Evolutionary conservation across 257 asterid species (phyloP).

Genomic region (Phtheirospermum japonicum): DNA sequence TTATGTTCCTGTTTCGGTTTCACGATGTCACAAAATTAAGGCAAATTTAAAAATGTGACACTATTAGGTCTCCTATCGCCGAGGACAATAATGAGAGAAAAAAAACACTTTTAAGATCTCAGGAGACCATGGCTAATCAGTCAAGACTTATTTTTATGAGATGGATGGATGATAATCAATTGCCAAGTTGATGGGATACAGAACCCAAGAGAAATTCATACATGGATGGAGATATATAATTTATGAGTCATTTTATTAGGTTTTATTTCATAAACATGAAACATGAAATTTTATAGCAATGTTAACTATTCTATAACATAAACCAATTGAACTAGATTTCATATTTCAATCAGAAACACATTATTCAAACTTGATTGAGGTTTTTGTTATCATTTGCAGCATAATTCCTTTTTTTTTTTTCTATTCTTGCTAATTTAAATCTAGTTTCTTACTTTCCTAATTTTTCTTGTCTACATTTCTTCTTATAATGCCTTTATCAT

Average conservation of each 20-base stretch:
- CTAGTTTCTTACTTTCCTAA: background rate
- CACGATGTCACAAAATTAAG: too few relatives aligned
- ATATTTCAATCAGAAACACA: background rate
- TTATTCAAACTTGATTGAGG: background rate
- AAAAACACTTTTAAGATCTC: too few relatives aligned
- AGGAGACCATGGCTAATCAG: too few relatives aligned
- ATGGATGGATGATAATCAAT: too few relatives aligned
- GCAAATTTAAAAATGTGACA: background rate
- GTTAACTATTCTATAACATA: background rate
- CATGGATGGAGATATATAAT: background rate
- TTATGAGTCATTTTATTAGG: too few relatives aligned
- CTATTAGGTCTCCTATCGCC: background rate
- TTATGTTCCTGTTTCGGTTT: background rate
- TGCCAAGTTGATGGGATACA: too few relatives aligned
- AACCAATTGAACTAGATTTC: background rate
- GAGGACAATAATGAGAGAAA: too few relatives aligned
- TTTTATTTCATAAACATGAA: background rate
- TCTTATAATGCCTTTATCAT: background rate
- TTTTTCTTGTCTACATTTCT: background rate
- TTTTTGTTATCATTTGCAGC: background rate
- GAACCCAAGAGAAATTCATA: too few relatives aligned
- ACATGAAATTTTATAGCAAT: background rate
- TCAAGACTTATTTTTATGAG: too few relatives aligned
- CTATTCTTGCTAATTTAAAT: background rate
- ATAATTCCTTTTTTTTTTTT: too few relatives aligned